These are phyloP conservation scores for Tulasnella calospora DNA, from an alignment of 768 basidiomycete species.

Conservation along the genomic window DNA sequence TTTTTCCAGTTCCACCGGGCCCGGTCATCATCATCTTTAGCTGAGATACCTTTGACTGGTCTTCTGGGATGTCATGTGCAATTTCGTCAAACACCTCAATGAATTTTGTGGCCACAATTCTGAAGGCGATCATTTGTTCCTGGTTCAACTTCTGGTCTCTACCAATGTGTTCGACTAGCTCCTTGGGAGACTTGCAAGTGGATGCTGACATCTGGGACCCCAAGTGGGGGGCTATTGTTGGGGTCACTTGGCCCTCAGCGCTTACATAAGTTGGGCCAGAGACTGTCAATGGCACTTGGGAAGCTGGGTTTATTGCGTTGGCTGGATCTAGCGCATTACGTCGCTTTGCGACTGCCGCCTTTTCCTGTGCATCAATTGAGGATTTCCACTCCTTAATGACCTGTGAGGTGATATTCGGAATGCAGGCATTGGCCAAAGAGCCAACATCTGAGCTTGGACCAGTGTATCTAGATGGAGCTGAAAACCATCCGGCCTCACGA, in stretches of 20 bases:
- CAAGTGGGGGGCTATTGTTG: not conserved
- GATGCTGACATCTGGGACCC: not conserved
- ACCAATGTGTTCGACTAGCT: not conserved
- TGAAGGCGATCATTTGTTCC: conserved; percentile 23
- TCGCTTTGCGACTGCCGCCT: not conserved
- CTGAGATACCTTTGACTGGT: not conserved
- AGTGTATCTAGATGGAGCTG: too few species aligned
- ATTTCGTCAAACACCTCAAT: conserved; percentile 28
- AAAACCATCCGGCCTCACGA: not conserved
- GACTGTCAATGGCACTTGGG: too few species aligned
- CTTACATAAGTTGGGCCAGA: too few species aligned
- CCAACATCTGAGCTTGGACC: too few species aligned
- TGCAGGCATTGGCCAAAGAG: not conserved
- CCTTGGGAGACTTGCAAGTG: not conserved
- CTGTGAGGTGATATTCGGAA: not conserved
- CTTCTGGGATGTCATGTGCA: not conserved
- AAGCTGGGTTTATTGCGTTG: not conserved
- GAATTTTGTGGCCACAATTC: conserved; percentile 20
- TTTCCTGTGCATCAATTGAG: not conserved
- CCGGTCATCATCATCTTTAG: too few species aligned
- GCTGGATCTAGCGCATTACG: not conserved
- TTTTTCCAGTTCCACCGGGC: too few species aligned
- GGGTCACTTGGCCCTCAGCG: not conserved
- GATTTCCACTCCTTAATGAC: not conserved
- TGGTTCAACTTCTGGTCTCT: not conserved